Percentiles rank a stretch among this genome's conserved stretches.
Evolutionary conservation across 1,284 basidiomycete species (phyloP).

Genomic region (Fomitopsis palustris): DNA sequence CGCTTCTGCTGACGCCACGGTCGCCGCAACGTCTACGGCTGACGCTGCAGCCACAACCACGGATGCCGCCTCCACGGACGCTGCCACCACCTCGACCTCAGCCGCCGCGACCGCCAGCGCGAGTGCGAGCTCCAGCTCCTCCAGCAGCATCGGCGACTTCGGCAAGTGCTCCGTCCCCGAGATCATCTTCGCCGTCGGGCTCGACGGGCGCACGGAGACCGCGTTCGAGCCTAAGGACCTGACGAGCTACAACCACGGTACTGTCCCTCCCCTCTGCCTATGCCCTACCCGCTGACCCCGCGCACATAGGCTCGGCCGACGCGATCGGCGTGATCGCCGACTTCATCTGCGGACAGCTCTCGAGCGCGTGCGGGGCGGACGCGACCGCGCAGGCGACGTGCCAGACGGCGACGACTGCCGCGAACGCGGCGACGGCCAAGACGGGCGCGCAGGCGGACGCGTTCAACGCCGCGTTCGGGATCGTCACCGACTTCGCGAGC

Average conservation of each 20-base stretch:
- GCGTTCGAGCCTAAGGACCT: conserved; percentile 40
- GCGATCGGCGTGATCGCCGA: conserved; percentile 51
- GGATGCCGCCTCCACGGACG: conserved; percentile 17
- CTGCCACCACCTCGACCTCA: conserved; percentile 17
- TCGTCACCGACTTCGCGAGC: conserved; percentile 31
- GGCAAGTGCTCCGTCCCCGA: conserved; percentile 46
- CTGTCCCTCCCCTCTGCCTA: not conserved
- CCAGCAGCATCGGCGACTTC: conserved; percentile 33
- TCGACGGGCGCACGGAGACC: conserved; percentile 52
- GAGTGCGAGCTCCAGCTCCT: conserved; percentile 19
- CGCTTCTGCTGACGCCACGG: conserved; percentile 8
- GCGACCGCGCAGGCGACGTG: conserved; percentile 51
- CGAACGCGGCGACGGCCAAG: conserved; percentile 36
- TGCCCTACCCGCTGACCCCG: conserved; percentile 41
- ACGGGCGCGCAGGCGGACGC: conserved; percentile 54
- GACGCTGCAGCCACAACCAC: conserved; percentile 10
- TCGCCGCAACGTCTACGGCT: conserved; percentile 19
- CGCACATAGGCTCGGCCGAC: conserved; percentile 40
- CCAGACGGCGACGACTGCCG: conserved; percentile 38
- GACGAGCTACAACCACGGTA: not conserved
- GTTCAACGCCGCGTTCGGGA: conserved; percentile 55
- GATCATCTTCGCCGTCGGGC: conserved; percentile 49
- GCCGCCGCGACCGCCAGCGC: conserved; percentile 16
- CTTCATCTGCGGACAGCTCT: conserved; percentile 52
- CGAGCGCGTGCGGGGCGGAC: conserved; percentile 49